Conservation (phyloP, 2,329 filamentous ascomycete species). For the Akanthomyces dipterigenus region DNA sequence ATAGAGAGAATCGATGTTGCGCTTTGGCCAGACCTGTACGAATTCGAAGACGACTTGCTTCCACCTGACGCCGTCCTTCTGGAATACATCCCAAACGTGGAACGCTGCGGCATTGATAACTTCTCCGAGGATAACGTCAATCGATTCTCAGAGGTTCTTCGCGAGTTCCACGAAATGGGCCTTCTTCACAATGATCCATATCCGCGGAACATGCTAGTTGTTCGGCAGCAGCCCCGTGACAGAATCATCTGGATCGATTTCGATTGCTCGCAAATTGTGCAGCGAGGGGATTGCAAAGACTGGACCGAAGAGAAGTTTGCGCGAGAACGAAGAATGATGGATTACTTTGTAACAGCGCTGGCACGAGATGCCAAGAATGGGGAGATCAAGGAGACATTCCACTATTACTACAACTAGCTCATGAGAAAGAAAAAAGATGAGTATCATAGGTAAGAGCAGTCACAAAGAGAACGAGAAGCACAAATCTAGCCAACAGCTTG, state of each 20-base stretch:
- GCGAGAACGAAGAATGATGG: background rate
- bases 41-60: background rate
- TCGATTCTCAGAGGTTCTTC: background rate
- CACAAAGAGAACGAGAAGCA: no score
- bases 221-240: background rate
- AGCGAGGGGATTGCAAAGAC: background rate
- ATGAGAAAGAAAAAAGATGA: no score
- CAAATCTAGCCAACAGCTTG: no score
- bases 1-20: background rate
- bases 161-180: background rate
- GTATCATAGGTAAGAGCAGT: no score
- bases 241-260: background rate
- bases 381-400: no score
- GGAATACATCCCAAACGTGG: background rate
- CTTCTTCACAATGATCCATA: background rate
- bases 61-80: background rate
- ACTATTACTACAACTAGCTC: no score
- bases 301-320: background rate
- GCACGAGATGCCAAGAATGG: no score
- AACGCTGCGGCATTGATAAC: background rate
- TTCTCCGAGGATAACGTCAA: background rate
- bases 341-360: background rate
- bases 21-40: background rate
- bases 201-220: conserved; percentile 1
- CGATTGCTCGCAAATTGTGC: background rate